Base-by-base conservation (phyloP, 306 rosid genomes). In the Lathyrus sativus region DNA sequence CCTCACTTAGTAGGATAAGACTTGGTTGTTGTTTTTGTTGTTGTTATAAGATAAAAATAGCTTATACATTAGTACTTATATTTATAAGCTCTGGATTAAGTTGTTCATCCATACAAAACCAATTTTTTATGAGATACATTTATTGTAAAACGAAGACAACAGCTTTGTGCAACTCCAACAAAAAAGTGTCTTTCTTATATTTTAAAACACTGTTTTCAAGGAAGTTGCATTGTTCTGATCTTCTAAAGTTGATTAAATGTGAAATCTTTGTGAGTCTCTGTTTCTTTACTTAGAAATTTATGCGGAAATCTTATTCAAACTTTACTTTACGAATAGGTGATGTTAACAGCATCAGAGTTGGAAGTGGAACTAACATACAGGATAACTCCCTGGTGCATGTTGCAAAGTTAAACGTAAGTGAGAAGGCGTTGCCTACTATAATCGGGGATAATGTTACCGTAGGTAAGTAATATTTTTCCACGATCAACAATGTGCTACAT, bases 321-420 rank as follows among this genome's bases (percentile, higher is more conserved):
- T 17, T 50, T 28, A 43, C 46, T 38, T 68, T 41, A 26, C 51
- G 62, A 10, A 57, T 49, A 90, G 98, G 98, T 76, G 98, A 93
- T 79, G 97, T 84, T 64, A 93, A 93, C 83, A 85, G 85, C 79
- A 84, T 90, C 75, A 88, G 90, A 74, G 82, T 93, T 76, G 97
- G 98, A 33, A 77, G 85, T 77, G 96, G 97, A 46, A 93, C 98
- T 76, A 93, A 93, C 74, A 85, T 93, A 73, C 98, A 90, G 80
- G 98, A 90, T 70, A 93, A 93, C 82, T 86, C 98, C 65, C 78
- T 93, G 67, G 98, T 93, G 70, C 98, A 90, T 69, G 97, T 93
- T 6, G 98, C 96, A 6, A 93, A 93, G 74, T 83, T 96, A 49
- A 90, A 88, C 77, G 81, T 90, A 78, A 75, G 83, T 72, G 98